Percentiles rank a stretch among this genome's conserved stretches.
Evolutionary conservation across 2,329 filamentous ascomycete genomes (phyloP).

Genomic region (Aspergillus hiratsukae): DNA sequence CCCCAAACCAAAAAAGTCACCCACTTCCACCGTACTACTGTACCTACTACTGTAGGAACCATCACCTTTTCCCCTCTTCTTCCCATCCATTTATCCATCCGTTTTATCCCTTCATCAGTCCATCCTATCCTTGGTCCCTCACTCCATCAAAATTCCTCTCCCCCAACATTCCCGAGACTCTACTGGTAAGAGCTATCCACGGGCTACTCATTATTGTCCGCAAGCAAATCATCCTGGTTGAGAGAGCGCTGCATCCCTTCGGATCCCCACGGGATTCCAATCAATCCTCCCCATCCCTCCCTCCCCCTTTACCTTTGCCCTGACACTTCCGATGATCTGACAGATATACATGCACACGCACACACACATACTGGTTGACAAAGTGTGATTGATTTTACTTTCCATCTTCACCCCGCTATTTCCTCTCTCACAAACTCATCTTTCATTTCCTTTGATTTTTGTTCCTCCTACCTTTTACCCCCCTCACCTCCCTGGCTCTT

Average conservation of each 20-base stretch:
- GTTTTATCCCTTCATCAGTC: not conserved
- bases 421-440: not conserved
- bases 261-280: not conserved
- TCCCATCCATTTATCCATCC: not conserved
- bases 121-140: conserved; percentile 1
- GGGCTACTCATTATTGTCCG: not conserved
- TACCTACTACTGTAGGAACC: not conserved
- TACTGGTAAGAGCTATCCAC: not conserved
- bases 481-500: conserved; percentile 4
- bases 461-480: not conserved
- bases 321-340: not conserved
- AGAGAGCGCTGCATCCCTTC: not conserved
- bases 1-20: not conserved
- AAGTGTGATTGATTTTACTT: not conserved
- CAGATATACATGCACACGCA: not conserved
- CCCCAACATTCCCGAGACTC: not conserved
- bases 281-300: not conserved
- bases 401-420: not conserved
- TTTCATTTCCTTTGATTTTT: not conserved
- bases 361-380: not conserved
- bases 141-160: conserved; percentile 1
- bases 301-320: not conserved
- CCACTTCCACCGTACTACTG: not conserved
- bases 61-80: not conserved
- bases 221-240: not conserved